phyloP scores from a whole-genome alignment of 371 early-diverging fungal species.

The Batkoa obscura region DNA sequence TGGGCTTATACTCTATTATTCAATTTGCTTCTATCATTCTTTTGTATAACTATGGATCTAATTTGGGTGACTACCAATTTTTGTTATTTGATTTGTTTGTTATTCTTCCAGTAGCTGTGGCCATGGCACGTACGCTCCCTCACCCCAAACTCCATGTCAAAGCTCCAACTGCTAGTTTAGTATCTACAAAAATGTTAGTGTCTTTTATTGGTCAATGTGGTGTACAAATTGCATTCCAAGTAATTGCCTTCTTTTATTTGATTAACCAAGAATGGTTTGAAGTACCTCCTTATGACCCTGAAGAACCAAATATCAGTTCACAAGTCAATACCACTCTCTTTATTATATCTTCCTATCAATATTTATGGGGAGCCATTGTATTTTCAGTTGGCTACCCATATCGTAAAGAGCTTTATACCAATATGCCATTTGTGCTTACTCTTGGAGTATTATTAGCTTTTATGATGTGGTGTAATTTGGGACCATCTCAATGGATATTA shows the following conservation, averaged over 20 bases:
- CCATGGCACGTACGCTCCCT: slow-evolving; percentile 75
- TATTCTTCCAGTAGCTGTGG: slow-evolving; percentile 78
- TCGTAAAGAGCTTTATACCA: slow-evolving; percentile 56
- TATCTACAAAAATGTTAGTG: slow-evolving; percentile 73
- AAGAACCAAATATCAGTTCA: slow-evolving; percentile 44
- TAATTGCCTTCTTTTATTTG: slow-evolving; percentile 41
- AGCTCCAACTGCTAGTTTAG: slow-evolving; percentile 79
- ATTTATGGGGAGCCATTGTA: slow-evolving; percentile 69
- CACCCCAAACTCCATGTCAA: slow-evolving; percentile 46
- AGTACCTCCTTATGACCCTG: slow-evolving; percentile 32
- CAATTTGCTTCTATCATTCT: slow-evolving; percentile 82
- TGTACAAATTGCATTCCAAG: slow-evolving; percentile 59
- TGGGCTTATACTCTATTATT: slow-evolving; percentile 50
- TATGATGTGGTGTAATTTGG: background rate
- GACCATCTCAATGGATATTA: background rate
- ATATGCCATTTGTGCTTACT: slow-evolving; percentile 22
- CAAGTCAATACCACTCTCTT: slow-evolving; percentile 84
- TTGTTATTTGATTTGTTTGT: slow-evolving; percentile 75
- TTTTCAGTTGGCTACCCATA: slow-evolving; percentile 92
- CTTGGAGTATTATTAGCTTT: background rate
- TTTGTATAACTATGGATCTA: slow-evolving; percentile 65
- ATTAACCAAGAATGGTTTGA: slow-evolving; percentile 54
- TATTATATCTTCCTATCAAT: slow-evolving; percentile 78
- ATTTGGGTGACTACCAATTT: slow-evolving; percentile 85
- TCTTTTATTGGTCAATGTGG: slow-evolving; percentile 75